Percentiles rank a stretch among this genome's conserved stretches.
These are phyloP conservation scores for Coemansia sp. DNA, from an alignment of 192 early-diverging fungal genomes.

Conservation along the genomic window DNA sequence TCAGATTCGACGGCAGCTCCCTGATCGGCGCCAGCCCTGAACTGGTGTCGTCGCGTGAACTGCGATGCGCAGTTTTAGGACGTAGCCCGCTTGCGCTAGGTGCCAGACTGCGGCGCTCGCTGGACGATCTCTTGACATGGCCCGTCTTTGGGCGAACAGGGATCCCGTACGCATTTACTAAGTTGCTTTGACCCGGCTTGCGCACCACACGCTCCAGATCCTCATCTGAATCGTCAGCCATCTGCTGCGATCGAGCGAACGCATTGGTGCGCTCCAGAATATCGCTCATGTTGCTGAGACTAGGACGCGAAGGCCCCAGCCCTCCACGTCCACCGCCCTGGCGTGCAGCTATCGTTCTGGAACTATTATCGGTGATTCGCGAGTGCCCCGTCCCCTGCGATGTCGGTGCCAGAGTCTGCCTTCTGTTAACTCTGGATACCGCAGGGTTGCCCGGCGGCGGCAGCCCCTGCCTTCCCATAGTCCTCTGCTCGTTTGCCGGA, in stretches of 20 bases:
- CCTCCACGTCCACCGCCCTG: conserved; percentile 13
- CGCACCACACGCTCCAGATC: conserved; percentile 50
- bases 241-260: conserved; percentile 20
- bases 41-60: conserved; percentile 9
- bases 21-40: conserved; percentile 14
- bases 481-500: conserved; percentile 6
- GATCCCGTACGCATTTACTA: conserved; percentile 47
- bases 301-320: conserved; percentile 19
- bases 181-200: conserved; percentile 24
- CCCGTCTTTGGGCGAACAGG: conserved; percentile 29
- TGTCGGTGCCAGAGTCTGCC: conserved; percentile 35
- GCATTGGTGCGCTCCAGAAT: conserved; percentile 35
- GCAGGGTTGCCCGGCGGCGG: conserved; percentile 22
- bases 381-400: conserved; percentile 11
- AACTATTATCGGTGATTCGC: conserved; percentile 9
- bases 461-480: conserved; percentile 21
- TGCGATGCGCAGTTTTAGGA: conserved; percentile 23
- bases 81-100: conserved; percentile 8
- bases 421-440: conserved; percentile 13
- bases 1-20: conserved; percentile 30
- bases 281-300: conserved; percentile 23
- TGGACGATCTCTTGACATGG: conserved; percentile 21
- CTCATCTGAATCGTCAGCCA: conserved; percentile 30
- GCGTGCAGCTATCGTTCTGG: conserved; percentile 11
- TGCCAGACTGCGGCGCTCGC: conserved; percentile 38